Conservation (phyloP, 2,329 filamentous ascomycete species). For the Pestalotiopsis sp. region DNA sequence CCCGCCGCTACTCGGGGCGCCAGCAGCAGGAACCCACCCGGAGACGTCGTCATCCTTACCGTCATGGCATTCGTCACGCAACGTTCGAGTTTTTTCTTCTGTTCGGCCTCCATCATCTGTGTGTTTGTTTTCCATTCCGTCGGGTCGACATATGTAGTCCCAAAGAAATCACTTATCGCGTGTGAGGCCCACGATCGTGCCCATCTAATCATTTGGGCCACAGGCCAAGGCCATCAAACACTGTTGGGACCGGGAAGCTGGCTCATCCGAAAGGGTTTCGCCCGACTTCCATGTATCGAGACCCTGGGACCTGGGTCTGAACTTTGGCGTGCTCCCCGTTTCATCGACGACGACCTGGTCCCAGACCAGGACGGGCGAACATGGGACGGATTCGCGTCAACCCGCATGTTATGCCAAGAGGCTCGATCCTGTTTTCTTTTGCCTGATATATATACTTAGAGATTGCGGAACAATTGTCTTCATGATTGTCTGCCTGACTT, state of each 20-base stretch:
- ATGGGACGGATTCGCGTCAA: background rate
- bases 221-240: background rate
- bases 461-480: too few relatives aligned
- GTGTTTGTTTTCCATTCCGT: too few relatives aligned
- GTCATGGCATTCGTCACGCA: background rate
- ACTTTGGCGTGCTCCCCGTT: background rate
- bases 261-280: background rate
- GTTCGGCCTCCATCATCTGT: too few relatives aligned
- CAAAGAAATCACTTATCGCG: too few relatives aligned
- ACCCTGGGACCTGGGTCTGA: background rate
- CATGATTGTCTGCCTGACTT: too few relatives aligned
- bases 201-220: background rate
- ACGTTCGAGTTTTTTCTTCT: background rate
- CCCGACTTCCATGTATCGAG: background rate
- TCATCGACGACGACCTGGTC: background rate
- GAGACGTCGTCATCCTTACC: background rate
- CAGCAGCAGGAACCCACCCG: background rate
- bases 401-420: background rate
- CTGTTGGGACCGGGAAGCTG: background rate
- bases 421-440: background rate
- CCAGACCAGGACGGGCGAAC: background rate
- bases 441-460: background rate
- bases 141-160: too few relatives aligned
- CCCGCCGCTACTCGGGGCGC: background rate
- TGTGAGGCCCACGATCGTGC: background rate